Conservation (phyloP, 2,329 filamentous ascomycete genomes). For the Alternaria postmessia region DNA sequence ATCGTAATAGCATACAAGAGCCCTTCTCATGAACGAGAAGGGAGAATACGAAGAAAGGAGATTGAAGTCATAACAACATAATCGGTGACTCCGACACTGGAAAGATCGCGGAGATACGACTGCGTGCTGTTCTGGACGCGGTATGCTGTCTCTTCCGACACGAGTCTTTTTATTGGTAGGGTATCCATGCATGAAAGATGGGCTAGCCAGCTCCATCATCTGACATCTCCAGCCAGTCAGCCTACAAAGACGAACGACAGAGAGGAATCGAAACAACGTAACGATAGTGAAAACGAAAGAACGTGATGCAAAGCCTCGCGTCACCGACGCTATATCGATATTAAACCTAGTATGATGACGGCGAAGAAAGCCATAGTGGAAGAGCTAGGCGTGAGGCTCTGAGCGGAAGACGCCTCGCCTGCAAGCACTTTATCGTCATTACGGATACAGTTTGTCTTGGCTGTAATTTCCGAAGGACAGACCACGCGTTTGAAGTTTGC, state of each 20-base stretch:
- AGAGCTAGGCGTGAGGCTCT: slow-evolving; percentile 21
- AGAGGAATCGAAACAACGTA: slow-evolving; percentile 26
- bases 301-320: slow-evolving; percentile 28
- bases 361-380: slow-evolving; percentile 23
- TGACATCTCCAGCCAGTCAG: slow-evolving; percentile 25
- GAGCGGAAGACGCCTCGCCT: slow-evolving; percentile 23
- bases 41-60: neutral
- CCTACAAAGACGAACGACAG: slow-evolving; percentile 10
- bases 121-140: slow-evolving; percentile 10
- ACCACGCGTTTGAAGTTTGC: slow-evolving; percentile 48
- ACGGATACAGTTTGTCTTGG: slow-evolving; percentile 44
- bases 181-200: slow-evolving; percentile 46
- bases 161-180: slow-evolving; percentile 35
- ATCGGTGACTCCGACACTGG: slow-evolving; percentile 17
- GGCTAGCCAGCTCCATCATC: slow-evolving; percentile 30
- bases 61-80: slow-evolving; percentile 5
- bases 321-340: slow-evolving; percentile 38
- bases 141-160: slow-evolving; percentile 20
- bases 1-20: slow-evolving; percentile 14
- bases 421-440: slow-evolving; percentile 42
- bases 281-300: slow-evolving; percentile 27
- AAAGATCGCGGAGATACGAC: slow-evolving; percentile 16
- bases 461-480: slow-evolving; percentile 46
- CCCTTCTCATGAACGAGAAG: slow-evolving; percentile 6
- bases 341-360: slow-evolving; percentile 29